phyloP scores from a whole-genome alignment of 176 grass and related monocot species.

The Rhynchospora breviuscula region DNA sequence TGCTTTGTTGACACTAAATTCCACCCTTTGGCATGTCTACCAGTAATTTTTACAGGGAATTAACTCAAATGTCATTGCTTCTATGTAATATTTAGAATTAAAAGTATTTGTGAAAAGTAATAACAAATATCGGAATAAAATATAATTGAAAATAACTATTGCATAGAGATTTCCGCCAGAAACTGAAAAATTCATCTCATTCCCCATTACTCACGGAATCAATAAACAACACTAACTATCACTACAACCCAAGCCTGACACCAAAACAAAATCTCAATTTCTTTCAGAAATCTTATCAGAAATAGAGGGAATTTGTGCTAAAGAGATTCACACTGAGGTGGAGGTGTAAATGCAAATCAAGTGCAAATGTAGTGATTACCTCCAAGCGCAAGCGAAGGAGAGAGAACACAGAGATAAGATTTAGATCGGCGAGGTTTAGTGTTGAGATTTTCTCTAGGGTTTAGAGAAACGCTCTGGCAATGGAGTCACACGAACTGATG shows the following conservation, averaged over 20 bases:
- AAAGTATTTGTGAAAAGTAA: background rate
- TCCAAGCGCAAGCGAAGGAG: background rate
- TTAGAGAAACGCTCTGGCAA: conserved; percentile 9
- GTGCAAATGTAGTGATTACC: too few relatives aligned
- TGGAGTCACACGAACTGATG: conserved; percentile 13
- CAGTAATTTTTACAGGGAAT: background rate
- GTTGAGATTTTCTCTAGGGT: background rate
- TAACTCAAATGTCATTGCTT: background rate
- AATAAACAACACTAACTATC: background rate
- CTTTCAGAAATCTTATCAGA: background rate
- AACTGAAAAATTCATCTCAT: background rate
- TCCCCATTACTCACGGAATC: background rate
- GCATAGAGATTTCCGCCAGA: background rate
- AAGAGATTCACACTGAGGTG: background rate
- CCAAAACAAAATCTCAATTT: background rate
- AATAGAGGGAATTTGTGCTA: background rate
- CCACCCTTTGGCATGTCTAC: background rate
- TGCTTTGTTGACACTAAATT: background rate
- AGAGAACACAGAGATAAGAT: background rate
- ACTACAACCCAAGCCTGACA: background rate
- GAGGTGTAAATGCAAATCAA: background rate
- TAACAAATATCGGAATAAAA: background rate
- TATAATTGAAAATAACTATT: background rate
- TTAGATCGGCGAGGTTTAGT: background rate
- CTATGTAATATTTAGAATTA: background rate